Evolutionary conservation across 345 rosid genomes (phyloP).

Genomic region (Cardamine occulta): DNA sequence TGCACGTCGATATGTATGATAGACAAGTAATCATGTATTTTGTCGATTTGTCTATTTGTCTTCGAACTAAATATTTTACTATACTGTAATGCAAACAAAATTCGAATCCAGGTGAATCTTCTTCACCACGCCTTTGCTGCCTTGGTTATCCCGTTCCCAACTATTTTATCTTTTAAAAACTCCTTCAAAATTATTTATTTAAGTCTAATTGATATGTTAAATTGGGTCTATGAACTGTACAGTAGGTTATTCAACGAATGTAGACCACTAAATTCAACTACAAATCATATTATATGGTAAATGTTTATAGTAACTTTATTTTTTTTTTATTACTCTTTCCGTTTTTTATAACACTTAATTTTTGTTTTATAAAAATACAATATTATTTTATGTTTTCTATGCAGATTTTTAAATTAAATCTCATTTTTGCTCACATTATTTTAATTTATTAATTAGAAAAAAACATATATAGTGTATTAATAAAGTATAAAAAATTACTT

Average conservation of each 20-base stretch:
- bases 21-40: constrained; percentile 27
- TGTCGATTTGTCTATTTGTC: constrained; percentile 26
- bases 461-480: no score
- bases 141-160: constrained; percentile 25
- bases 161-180: background rate
- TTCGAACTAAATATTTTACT: background rate
- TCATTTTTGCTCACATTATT: no score
- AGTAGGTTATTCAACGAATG: background rate
- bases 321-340: background rate
- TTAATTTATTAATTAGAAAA: no score
- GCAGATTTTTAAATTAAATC: no score
- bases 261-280: constrained; percentile 18
- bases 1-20: background rate
- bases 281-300: background rate
- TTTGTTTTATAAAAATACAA: no score
- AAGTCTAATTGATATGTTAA: constrained; percentile 1
- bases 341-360: no score
- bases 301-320: constrained; percentile 6
- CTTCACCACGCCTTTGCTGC: constrained; percentile 38
- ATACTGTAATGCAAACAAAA: constrained; percentile 23
- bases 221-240: background rate
- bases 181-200: background rate
- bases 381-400: no score
- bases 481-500: no score
- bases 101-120: constrained; percentile 42